Evolutionary conservation across 345 rosid genomes (phyloP).

Genomic region (Jatropha curcas): DNA sequence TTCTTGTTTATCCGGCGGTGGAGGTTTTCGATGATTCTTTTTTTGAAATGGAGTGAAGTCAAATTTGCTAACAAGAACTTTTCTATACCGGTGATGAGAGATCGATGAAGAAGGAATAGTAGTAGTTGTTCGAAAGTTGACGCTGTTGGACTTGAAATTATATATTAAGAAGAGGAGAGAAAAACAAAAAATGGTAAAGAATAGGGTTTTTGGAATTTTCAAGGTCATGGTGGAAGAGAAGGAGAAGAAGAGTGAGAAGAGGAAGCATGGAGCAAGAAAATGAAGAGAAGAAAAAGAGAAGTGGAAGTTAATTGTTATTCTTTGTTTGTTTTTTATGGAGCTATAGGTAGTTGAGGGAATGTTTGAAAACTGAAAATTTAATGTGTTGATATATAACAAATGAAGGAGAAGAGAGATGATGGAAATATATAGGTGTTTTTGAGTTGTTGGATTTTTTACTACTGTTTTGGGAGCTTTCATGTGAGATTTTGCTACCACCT

Average conservation of each 20-base stretch:
- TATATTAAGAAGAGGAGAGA: conserved; percentile 52
- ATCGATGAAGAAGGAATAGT: not conserved
- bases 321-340: too few species aligned
- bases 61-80: conserved; percentile 48
- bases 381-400: conserved; percentile 14
- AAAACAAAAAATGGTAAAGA: conserved; percentile 47
- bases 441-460: not conserved
- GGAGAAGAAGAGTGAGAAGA: conserved; percentile 31
- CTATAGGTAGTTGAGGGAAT: not conserved
- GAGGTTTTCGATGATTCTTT: conserved; percentile 18
- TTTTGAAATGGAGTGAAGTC: conserved; percentile 64
- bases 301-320: not conserved
- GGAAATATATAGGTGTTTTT: conserved; percentile 11
- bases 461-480: conserved; percentile 18
- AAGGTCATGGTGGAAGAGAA: conserved; percentile 49
- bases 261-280: conserved; percentile 50
- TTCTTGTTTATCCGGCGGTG: conserved; percentile 7
- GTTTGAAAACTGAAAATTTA: conserved; percentile 13
- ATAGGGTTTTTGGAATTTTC: conserved; percentile 39
- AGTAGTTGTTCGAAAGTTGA: not conserved
- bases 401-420: conserved; percentile 6
- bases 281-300: not conserved
- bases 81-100: conserved; percentile 33
- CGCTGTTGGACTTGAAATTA: conserved; percentile 33
- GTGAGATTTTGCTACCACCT: conserved; percentile 31